A percentile compares a stretch with the other conserved stretches of the same genome.
phyloP scores from a whole-genome alignment of 129 eudicot species.

The Sambucus nigra region DNA sequence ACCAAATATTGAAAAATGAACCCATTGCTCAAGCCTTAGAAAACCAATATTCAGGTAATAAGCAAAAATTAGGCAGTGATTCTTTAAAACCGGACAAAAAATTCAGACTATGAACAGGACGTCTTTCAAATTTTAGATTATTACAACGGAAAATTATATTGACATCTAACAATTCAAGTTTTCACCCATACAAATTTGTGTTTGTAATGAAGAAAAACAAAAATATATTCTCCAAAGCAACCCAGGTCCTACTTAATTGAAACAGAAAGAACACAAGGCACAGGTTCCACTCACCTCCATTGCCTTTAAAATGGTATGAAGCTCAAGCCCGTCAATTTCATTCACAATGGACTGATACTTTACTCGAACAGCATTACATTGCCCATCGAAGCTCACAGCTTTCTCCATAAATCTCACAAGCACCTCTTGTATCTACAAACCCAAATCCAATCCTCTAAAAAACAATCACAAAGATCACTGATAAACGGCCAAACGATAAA shows the following conservation, averaged over 20 bases:
- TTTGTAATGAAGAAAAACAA: too few species aligned
- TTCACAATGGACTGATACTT: constrained; percentile 25
- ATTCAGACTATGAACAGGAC: too few species aligned
- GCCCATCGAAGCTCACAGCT: constrained; percentile 66
- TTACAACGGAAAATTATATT: not conserved
- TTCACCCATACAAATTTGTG: too few species aligned
- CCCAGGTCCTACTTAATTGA: not conserved
- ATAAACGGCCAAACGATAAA: constrained; percentile 6
- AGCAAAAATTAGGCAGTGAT: not conserved
- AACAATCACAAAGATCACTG: constrained; percentile 26
- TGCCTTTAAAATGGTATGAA: constrained; percentile 64
- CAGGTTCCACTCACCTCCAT: constrained; percentile 65
- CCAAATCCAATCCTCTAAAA: constrained; percentile 38
- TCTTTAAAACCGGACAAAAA: not conserved
- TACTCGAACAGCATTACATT: constrained; percentile 30
- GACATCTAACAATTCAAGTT: too few species aligned
- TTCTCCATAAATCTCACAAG: constrained; percentile 61
- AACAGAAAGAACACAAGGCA: constrained; percentile 12
- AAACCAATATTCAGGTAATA: too few species aligned
- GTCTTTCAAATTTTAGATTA: not conserved
- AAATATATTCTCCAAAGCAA: too few species aligned
- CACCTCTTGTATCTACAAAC: constrained; percentile 76
- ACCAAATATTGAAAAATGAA: not conserved
- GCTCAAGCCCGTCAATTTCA: constrained; percentile 47
- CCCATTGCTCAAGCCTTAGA: not conserved